These are phyloP conservation scores for Clavulina sp. DNA, from an alignment of 768 basidiomycete genomes.

Conservation along the genomic window DNA sequence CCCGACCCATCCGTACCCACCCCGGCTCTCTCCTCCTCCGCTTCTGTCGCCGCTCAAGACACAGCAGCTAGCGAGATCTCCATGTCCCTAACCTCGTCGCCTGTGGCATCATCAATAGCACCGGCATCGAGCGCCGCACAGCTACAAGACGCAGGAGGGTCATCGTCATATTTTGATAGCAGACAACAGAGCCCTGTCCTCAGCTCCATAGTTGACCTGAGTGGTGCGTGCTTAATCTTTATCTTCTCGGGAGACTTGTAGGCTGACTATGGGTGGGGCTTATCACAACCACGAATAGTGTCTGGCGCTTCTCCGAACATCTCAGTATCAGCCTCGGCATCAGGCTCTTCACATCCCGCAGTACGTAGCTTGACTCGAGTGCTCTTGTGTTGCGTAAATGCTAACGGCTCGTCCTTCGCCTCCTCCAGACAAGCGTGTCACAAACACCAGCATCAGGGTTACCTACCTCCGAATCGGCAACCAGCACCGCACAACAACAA, in stretches of 20 bases:
- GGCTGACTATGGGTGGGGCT: too few species aligned
- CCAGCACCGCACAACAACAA: not conserved
- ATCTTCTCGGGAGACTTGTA: not conserved
- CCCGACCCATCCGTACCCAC: conserved; percentile 24
- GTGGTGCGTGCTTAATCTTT: not conserved
- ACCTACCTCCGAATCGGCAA: conserved; percentile 3
- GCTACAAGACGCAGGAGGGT: too few species aligned
- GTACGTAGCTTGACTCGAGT: too few species aligned
- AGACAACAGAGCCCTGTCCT: conserved; percentile 10
- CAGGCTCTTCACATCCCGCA: too few species aligned
- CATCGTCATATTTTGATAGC: conserved; percentile 13
- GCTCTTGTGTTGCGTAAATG: too few species aligned
- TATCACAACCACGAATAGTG: not conserved
- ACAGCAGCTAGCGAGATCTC: conserved; percentile 22
- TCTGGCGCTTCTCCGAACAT: not conserved
- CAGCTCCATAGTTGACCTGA: not conserved
- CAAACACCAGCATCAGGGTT: too few species aligned
- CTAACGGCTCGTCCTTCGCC: too few species aligned
- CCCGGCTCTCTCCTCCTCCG: conserved; percentile 32
- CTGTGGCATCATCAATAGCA: conserved; percentile 12
- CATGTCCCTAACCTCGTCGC: conserved; percentile 11
- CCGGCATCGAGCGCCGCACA: conserved; percentile 6
- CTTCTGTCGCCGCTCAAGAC: conserved; percentile 34
- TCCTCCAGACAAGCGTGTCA: too few species aligned
- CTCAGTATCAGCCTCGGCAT: not conserved